These are phyloP conservation scores for Hypoxylon subgilvum DNA, from an alignment of 495 filamentous ascomycete genomes.

Conservation along the genomic window DNA sequence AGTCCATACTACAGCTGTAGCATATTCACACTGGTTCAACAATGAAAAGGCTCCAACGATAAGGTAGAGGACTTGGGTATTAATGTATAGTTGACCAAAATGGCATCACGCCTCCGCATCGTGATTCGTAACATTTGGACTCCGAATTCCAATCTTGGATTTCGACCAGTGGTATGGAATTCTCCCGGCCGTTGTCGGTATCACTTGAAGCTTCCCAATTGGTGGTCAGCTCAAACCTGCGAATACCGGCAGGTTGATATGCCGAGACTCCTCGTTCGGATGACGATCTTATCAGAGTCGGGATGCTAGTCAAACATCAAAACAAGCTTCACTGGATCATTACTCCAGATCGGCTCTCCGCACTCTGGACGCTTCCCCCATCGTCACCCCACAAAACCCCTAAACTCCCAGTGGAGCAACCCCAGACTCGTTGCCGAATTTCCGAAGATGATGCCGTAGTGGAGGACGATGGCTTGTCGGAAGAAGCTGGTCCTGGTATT, in stretches of 20 bases:
- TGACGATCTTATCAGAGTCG: conserved; percentile 6
- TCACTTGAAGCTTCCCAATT: not conserved
- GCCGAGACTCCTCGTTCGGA: conserved; percentile 3
- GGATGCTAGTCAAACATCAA: not conserved
- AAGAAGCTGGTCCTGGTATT: too few species aligned
- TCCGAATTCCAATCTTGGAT: too few species aligned
- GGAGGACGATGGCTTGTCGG: too few species aligned
- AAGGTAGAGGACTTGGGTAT: too few species aligned
- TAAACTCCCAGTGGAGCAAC: conserved; percentile 7
- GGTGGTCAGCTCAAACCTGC: conserved; percentile 1
- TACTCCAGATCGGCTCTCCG: not conserved
- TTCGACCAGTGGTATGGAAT: too few species aligned
- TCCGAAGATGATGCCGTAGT: not conserved
- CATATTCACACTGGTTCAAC: too few species aligned
- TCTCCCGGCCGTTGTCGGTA: conserved; percentile 18
- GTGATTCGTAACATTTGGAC: too few species aligned
- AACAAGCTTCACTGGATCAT: not conserved
- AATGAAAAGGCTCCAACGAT: too few species aligned
- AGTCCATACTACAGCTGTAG: too few species aligned
- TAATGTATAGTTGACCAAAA: too few species aligned
- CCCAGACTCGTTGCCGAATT: not conserved
- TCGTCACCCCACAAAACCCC: too few species aligned
- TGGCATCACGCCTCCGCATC: too few species aligned
- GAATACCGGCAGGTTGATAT: conserved; percentile 19
- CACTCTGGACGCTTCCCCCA: conserved; percentile 11